These are phyloP conservation scores for Hygrocybe punicea DNA, from an alignment of 768 basidiomycete species.

Conservation along the genomic window DNA sequence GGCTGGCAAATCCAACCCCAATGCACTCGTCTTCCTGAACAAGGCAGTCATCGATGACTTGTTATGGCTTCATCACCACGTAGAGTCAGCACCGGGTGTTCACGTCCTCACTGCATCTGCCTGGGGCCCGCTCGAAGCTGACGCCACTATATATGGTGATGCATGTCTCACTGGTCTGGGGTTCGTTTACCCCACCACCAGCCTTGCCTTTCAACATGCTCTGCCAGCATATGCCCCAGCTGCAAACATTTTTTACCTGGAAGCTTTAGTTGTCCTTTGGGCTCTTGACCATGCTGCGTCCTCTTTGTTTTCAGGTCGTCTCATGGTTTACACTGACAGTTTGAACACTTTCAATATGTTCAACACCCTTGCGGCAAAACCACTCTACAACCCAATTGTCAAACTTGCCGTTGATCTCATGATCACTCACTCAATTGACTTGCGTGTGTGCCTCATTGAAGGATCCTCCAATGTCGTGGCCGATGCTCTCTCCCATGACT, in stretches of 20 bases:
- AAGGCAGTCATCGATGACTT: too few species aligned
- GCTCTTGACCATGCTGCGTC: slow-evolving; percentile 6
- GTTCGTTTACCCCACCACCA: slow-evolving; percentile 15
- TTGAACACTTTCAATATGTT: slow-evolving; percentile 23
- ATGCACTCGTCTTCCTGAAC: too few species aligned
- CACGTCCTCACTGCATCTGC: slow-evolving; percentile 16
- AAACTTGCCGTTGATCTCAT: slow-evolving; percentile 11
- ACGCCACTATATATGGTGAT: slow-evolving; percentile 20
- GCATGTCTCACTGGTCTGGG: slow-evolving; percentile 18
- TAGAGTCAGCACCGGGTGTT: slow-evolving; percentile 18
- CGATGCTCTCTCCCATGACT: slow-evolving; percentile 13
- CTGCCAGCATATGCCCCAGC: background rate
- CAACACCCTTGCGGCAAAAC: slow-evolving; percentile 8
- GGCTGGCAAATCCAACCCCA: too few species aligned
- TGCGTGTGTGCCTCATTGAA: slow-evolving; percentile 14
- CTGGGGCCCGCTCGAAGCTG: slow-evolving; percentile 14
- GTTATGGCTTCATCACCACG: slow-evolving; percentile 15
- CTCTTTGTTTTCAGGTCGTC: background rate
- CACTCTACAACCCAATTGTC: slow-evolving; percentile 19
- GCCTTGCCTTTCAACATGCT: slow-evolving; percentile 11
- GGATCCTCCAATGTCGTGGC: slow-evolving; percentile 16
- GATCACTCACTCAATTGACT: background rate
- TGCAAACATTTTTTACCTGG: slow-evolving; percentile 23
- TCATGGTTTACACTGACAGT: slow-evolving; percentile 26
- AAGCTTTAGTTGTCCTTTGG: slow-evolving; percentile 21